Percentiles rank a stretch among this genome's conserved stretches.
phyloP scores from a whole-genome alignment of 2,329 filamentous ascomycete genomes.

The Tetracladium maxilliforme region DNA sequence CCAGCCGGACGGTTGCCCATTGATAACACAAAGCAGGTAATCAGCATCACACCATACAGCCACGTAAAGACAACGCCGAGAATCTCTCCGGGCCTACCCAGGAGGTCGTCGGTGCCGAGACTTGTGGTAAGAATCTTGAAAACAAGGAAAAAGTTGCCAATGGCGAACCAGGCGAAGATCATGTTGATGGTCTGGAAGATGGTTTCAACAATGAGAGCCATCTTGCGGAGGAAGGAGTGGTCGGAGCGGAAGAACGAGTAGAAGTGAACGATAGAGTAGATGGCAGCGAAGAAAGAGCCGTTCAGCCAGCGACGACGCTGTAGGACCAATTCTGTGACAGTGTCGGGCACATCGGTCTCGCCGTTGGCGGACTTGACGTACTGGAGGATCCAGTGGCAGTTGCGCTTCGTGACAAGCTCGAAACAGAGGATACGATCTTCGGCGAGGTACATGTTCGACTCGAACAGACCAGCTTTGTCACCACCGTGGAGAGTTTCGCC shows the following conservation, averaged over 20 bases:
- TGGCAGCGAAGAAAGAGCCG: conserved; percentile 93
- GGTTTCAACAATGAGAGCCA: conserved; percentile 86
- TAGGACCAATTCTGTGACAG: conserved; percentile 86
- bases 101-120: conserved; percentile 51
- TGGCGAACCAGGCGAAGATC: conserved; percentile 97
- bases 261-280: conserved; percentile 90
- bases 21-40: conserved; percentile 89
- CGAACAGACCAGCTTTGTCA: conserved; percentile 87
- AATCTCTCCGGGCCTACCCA: conserved; percentile 65
- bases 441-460: conserved; percentile 97
- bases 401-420: conserved; percentile 92
- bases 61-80: conserved; percentile 88
- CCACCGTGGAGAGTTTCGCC: conserved; percentile 87
- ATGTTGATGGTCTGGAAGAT: conserved; percentile 90
- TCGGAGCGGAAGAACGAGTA: conserved; percentile 92
- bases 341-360: conserved; percentile 92
- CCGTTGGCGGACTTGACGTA: conserved; percentile 97
- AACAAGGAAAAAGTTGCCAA: conserved; percentile 97
- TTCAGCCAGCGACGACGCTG: conserved; percentile 96
- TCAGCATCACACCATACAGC: conserved; percentile 81
- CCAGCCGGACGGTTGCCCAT: conserved; percentile 91
- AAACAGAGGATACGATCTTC: conserved; percentile 99
- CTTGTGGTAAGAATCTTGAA: conserved; percentile 93
- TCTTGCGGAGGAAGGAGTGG: conserved; percentile 74
- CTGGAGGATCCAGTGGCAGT: conserved; percentile 93